Base-by-base conservation (phyloP, 2,329 filamentous ascomycete genomes). In the Cladobotryum protrusum region DNA sequence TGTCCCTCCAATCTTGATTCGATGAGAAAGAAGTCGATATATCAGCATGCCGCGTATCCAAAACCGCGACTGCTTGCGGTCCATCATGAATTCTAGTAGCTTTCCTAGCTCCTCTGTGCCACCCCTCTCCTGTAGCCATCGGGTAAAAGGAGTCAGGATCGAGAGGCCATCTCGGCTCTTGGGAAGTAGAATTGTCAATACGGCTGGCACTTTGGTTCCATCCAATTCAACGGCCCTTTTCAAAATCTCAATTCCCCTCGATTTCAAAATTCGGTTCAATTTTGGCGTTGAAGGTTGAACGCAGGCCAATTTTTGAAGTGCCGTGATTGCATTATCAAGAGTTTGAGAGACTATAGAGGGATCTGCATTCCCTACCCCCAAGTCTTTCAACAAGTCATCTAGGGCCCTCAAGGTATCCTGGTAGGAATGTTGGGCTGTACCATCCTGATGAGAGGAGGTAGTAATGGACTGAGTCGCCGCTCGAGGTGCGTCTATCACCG, bases 231-330 rank as follows among this genome's bases (percentile, higher is more conserved):
- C 45, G 6, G 56, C 47, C 11, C 57, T 49, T 34, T 55, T 56
- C 35, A 68, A 57, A 43, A 70, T 43, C 20, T 56, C 46, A 37
- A 60, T 48, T 13, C 58, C 58, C 45, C 55, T 52, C 37, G 54
- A 53, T 45, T 56, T 49, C 17, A 59, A 20, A 8, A 29, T 15
- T 14, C 40, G 46, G 19, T 48, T 45, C 15, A 49, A 29, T 32
- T 52, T 43, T 3, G 54, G 48, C 11, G 52, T 56, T 36, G 56
- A 20, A 3, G 24, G 42, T 11, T 56, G 51, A 33, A 55, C 48
- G 14, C 42, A 51, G 9, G 54, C 49, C 34, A 65, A 18, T 5
- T 17, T 47, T 34, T 55, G 36, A 12, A 67, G 48, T 7, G 60
- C 42, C 6, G 36, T 17, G 18, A 54, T 52, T 11, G 57, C 60